phyloP scores from a whole-genome alignment of 1,284 basidiomycete genomes.

The Hymenochaete sp. region DNA sequence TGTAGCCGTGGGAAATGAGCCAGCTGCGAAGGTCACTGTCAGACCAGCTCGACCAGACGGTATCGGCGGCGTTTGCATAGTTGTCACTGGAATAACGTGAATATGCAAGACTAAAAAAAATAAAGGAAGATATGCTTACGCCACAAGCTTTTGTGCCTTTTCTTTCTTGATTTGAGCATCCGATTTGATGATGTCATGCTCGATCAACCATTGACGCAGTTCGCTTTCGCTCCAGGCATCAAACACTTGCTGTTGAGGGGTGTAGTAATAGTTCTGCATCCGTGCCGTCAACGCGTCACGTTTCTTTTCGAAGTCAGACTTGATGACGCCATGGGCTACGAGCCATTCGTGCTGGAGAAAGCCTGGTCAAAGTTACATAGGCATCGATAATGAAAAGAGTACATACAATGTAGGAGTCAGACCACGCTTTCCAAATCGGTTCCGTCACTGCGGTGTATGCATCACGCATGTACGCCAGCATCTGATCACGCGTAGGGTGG shows the following conservation, averaged over 20 bases:
- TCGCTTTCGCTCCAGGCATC: slow-evolving; percentile 63
- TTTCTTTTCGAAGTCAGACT: slow-evolving; percentile 48
- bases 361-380: not conserved
- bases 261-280: slow-evolving; percentile 79
- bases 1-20: slow-evolving; percentile 68
- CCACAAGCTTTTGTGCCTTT: slow-evolving; percentile 67
- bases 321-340: slow-evolving; percentile 62
- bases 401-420: slow-evolving; percentile 72
- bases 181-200: slow-evolving; percentile 60
- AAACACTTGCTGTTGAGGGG: slow-evolving; percentile 47
- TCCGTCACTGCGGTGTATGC: slow-evolving; percentile 55
- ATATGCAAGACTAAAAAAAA: not conserved
- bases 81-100: slow-evolving; percentile 46
- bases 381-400: slow-evolving; percentile 2
- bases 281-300: slow-evolving; percentile 61
- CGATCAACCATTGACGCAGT: slow-evolving; percentile 61
- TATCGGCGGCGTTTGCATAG: slow-evolving; percentile 63
- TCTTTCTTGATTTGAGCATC: slow-evolving; percentile 66
- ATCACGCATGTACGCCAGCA: slow-evolving; percentile 59
- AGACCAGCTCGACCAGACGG: slow-evolving; percentile 65
- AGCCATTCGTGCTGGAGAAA: slow-evolving; percentile 69
- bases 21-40: slow-evolving; percentile 72
- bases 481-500: slow-evolving; percentile 55
- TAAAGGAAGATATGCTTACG: slow-evolving; percentile 31
- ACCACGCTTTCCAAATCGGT: slow-evolving; percentile 79